A percentile compares a stretch with the other conserved stretches of the same genome.
These are phyloP conservation scores for Leccinum longicurvipes DNA, from an alignment of 768 basidiomycete genomes.

Conservation along the genomic window DNA sequence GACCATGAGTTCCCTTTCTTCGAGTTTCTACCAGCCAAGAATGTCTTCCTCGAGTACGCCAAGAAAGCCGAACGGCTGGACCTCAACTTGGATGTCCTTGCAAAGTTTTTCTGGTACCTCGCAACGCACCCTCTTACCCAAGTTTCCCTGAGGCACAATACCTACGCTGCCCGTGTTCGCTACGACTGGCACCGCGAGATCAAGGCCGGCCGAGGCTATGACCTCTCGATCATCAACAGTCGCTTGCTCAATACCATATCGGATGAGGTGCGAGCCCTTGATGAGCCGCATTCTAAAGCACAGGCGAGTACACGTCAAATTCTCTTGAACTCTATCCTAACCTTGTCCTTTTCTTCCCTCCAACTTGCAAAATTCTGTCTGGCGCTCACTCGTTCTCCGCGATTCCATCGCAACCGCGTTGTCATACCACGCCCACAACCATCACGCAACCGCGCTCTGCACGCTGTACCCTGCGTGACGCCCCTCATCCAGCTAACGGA, in stretches of 20 bases:
- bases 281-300: background rate
- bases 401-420: too few species aligned
- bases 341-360: too few species aligned
- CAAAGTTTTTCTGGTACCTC: background rate
- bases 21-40: background rate
- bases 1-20: background rate
- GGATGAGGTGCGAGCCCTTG: background rate
- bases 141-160: background rate
- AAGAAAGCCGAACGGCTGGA: background rate
- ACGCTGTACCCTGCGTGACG: too few species aligned
- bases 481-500: too few species aligned
- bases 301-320: background rate
- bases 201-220: background rate
- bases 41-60: background rate
- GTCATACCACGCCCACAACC: too few species aligned
- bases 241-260: background rate
- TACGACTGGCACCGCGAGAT: background rate
- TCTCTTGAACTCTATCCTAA: too few species aligned
- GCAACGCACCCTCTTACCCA: background rate
- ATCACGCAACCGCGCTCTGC: too few species aligned
- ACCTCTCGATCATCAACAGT: background rate
- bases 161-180: background rate
- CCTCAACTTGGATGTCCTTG: background rate
- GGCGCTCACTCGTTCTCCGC: too few species aligned
- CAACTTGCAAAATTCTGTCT: too few species aligned